These are phyloP conservation scores for Annulohypoxylon nitens DNA, from an alignment of 495 filamentous ascomycete genomes.

Conservation along the genomic window DNA sequence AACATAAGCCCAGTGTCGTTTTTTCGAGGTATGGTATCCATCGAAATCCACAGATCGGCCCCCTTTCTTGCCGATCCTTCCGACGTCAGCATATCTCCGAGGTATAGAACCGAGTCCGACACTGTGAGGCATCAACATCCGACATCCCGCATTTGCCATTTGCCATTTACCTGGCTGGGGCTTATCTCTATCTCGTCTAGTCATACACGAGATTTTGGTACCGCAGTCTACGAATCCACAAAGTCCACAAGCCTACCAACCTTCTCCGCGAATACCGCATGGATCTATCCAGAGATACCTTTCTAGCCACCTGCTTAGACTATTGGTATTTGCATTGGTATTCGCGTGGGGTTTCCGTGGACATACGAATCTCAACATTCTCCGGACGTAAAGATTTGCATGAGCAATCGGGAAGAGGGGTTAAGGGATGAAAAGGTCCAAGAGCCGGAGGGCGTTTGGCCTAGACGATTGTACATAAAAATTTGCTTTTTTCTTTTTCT, in stretches of 20 bases:
- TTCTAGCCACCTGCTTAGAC: constrained; percentile 18
- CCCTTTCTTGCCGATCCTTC: constrained; percentile 43
- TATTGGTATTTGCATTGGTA: constrained; percentile 1
- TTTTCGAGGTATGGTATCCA: constrained; percentile 34
- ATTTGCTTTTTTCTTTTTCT: constrained; percentile 15
- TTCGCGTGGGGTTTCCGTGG: constrained; percentile 32
- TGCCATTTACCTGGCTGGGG: constrained; percentile 17
- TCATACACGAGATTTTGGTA: constrained; percentile 15
- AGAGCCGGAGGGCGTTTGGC: constrained; percentile 24
- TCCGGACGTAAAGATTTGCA: constrained; percentile 33
- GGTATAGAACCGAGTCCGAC: constrained; percentile 37
- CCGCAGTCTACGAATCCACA: not conserved
- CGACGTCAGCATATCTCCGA: constrained; percentile 46
- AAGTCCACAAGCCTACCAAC: constrained; percentile 7
- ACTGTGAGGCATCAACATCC: constrained; percentile 8
- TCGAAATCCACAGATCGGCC: constrained; percentile 33
- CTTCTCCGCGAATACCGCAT: constrained; percentile 12
- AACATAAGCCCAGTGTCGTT: constrained; percentile 25
- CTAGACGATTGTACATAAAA: constrained; percentile 38
- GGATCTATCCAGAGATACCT: constrained; percentile 15
- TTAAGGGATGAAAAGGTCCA: constrained; percentile 15
- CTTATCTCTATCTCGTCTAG: constrained; percentile 17
- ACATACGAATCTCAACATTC: constrained; percentile 22
- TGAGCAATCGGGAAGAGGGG: constrained; percentile 41
- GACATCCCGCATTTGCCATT: constrained; percentile 14